Conservation (phyloP, 768 basidiomycete genomes). For the Galerina marginata region DNA sequence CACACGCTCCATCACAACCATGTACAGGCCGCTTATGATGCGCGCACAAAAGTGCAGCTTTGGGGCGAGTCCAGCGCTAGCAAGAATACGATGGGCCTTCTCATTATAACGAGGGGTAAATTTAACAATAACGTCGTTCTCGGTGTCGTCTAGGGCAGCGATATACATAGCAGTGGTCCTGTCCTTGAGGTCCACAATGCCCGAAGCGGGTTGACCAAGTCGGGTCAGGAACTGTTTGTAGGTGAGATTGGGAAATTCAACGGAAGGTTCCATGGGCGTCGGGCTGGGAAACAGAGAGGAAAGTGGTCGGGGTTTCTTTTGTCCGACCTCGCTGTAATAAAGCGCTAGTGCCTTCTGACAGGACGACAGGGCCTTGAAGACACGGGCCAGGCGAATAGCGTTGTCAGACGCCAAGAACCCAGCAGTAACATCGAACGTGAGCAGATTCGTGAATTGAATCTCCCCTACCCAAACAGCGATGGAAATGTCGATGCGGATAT, state of each 20-base stretch:
- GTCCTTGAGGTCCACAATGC: constrained; percentile 18
- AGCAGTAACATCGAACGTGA: constrained; percentile 17
- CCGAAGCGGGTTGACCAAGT: constrained; percentile 16
- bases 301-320: constrained; percentile 8
- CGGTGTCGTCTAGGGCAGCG: constrained; percentile 16
- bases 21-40: constrained; percentile 22
- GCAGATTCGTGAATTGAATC: constrained; percentile 20
- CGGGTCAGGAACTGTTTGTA: constrained; percentile 17
- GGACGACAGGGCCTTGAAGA: constrained; percentile 19
- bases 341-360: constrained; percentile 3
- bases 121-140: constrained; percentile 25
- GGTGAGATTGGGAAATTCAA: constrained; percentile 19
- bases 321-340: constrained; percentile 19
- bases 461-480: constrained; percentile 21
- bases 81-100: constrained; percentile 19
- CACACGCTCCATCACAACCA: constrained; percentile 25
- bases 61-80: constrained; percentile 17
- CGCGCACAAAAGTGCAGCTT: constrained; percentile 24
- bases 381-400: constrained; percentile 20
- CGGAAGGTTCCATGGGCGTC: constrained; percentile 12
- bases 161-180: constrained; percentile 22
- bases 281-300: constrained; percentile 21
- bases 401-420: constrained; percentile 23
- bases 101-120: constrained; percentile 23
- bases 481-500: constrained; percentile 18